These are phyloP conservation scores for Apiospora phragmitis DNA, from an alignment of 2,329 filamentous ascomycete species.

Conservation along the genomic window DNA sequence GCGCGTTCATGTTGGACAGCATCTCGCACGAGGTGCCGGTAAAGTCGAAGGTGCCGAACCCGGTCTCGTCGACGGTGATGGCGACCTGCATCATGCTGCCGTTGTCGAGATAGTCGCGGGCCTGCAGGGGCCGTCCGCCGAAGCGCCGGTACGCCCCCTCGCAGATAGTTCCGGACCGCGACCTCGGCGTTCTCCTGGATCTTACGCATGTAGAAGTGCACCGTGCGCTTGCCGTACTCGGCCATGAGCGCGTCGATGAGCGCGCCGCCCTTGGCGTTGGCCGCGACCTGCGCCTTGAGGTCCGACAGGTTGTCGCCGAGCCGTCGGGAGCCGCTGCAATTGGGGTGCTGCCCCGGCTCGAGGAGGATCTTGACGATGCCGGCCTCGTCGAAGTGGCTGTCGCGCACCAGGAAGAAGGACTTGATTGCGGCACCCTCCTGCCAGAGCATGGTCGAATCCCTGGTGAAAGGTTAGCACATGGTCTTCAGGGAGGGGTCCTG, in stretches of 20 bases:
- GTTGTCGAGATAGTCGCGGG: constrained; percentile 75
- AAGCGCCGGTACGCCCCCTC: constrained; percentile 44
- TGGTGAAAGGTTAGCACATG: constrained; percentile 31
- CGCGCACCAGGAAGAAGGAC: constrained; percentile 38
- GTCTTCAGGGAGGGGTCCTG: constrained; percentile 26
- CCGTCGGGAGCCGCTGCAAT: constrained; percentile 35
- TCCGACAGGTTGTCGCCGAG: constrained; percentile 44
- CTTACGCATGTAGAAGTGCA: constrained; percentile 40
- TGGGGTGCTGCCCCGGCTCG: constrained; percentile 32
- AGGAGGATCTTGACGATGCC: constrained; percentile 31
- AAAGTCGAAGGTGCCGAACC: constrained; percentile 65
- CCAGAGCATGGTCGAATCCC: constrained; percentile 42
- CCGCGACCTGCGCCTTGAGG: constrained; percentile 42
- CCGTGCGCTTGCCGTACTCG: constrained; percentile 32
- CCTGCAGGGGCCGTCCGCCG: constrained; percentile 52
- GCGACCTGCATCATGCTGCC: constrained; percentile 27
- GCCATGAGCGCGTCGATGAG: constrained; percentile 33
- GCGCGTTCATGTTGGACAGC: constrained; percentile 30
- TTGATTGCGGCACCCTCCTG: constrained; percentile 42
- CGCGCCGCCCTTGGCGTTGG: constrained; percentile 39
- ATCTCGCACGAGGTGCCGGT: constrained; percentile 53
- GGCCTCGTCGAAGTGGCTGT: constrained; percentile 35
- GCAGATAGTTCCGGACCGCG: constrained; percentile 32
- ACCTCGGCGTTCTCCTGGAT: constrained; percentile 42
- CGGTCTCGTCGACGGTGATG: constrained; percentile 59